Evolutionary conservation across 495 filamentous ascomycete species (phyloP).

Genomic region (Monascus purpureus): DNA sequence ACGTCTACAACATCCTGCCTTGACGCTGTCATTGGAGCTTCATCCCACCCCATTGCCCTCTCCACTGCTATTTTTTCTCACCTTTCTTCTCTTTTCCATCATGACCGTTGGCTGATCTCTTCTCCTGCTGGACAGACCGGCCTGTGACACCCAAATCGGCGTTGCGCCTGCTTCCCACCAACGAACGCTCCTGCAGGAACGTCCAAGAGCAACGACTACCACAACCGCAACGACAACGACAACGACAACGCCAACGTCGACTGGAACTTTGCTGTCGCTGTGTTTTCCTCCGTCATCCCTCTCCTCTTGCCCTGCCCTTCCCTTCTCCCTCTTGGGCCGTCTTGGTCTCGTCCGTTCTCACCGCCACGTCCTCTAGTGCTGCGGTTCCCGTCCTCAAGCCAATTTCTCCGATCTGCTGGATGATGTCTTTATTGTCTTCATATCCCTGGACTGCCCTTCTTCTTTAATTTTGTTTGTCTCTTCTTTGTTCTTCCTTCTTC

Average conservation of each 20-base stretch:
- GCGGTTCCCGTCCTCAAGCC: neutral
- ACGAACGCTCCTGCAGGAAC: no score
- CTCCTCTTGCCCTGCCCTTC: neutral
- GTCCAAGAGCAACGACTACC: neutral
- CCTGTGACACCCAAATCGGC: no score
- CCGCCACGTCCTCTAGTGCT: neutral
- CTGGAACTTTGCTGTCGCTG: neutral
- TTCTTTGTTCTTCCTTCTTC: neutral
- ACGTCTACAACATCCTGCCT: no score
- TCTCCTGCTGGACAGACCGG: no score
- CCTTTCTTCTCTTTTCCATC: no score
- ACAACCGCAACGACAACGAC: constrained; percentile 3
- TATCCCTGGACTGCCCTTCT: no score
- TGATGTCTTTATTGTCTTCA: constrained; percentile 1
- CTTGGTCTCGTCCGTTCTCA: neutral
- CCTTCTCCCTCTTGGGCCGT: no score
- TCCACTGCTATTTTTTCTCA: no score
- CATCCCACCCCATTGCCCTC: no score
- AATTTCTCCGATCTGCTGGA: neutral
- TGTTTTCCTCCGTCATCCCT: neutral
- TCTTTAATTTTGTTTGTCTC: constrained; percentile 5
- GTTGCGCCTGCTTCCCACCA: no score
- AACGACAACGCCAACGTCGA: constrained; percentile 1
- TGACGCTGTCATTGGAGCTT: no score
- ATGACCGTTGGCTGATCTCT: no score